Base-by-base conservation (phyloP, 2,329 filamentous ascomycete species). In the Sporothrix globosa region DNA sequence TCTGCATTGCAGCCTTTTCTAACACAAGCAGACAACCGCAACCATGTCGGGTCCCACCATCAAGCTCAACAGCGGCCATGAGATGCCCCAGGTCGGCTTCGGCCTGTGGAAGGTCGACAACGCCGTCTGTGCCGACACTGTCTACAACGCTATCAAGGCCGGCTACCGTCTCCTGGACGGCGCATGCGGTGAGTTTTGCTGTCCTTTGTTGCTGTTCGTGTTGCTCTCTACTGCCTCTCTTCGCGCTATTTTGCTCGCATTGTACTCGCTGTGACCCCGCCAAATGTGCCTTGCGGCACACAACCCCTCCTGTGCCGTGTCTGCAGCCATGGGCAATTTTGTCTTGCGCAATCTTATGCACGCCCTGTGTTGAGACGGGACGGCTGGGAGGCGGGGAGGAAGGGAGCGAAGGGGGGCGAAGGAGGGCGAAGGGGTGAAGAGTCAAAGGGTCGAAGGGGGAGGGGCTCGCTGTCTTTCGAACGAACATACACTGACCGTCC, bases 51-150 rank as follows among this genome's bases (percentile, higher is more conserved):
- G 11, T 21, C 41, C 81, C 48, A 39, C 46, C 10, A 82, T 90
- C 79, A 90, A 88, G 82, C 86, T 90, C 73, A 89, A 82, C 81
- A 88, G 83, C 80, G 88, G 88, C 80, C 78, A 86, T 76, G 84
- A 91, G 76, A 92, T 92, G 90, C 90, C 90, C 77, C 87, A 90
- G 79, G 89, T 92, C 74, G 90, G 90, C 80, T 92, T 92, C 78
- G 90, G 90, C 72, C 86, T 95, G 75, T 96, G 92, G 92, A 96
- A 96, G 83, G 91, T 96, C 74, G 88, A 88, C 79, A 91, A 91
- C 75, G 86, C 87, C 69, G 89, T 87, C 69, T 89, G 87, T 77
- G 88, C 92, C 76, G 91, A 95, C 76, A 88, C 87, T 72, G 89
- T 95, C 75, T 95, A 95, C 85, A 90, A 93, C 73, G 88, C 87